phyloP scores from a whole-genome alignment of 192 early-diverging fungal species.

The Funneliformis mosseae region DNA sequence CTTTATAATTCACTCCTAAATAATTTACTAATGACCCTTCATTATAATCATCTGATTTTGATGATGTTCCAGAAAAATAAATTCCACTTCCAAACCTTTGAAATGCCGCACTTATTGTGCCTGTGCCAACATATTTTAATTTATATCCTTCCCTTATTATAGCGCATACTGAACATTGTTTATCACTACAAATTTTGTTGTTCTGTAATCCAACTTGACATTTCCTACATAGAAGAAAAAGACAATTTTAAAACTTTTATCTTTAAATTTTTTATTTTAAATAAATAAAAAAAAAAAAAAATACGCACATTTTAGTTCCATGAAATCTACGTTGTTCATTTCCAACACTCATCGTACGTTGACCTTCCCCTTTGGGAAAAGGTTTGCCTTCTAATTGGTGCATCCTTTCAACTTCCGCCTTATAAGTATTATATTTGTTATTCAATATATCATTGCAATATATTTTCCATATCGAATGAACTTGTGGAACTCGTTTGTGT shows the following conservation, averaged over 20 bases:
- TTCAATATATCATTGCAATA: constrained; percentile 5
- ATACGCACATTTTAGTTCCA: constrained; percentile 30
- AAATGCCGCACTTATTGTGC: constrained; percentile 21
- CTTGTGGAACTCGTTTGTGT: constrained; percentile 28
- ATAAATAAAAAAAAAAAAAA: background rate
- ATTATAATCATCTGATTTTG: constrained; percentile 39
- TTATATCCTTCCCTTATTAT: constrained; percentile 33
- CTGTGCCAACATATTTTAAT: constrained; percentile 25
- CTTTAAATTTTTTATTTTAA: background rate
- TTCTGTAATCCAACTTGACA: constrained; percentile 12
- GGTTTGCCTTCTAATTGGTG: constrained; percentile 28
- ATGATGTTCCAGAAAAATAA: constrained; percentile 39
- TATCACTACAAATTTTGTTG: constrained; percentile 14
- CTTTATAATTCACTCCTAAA: constrained; percentile 31
- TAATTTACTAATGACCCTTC: constrained; percentile 18
- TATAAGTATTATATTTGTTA: constrained; percentile 28
- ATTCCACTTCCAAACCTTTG: constrained; percentile 34
- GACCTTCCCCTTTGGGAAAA: constrained; percentile 29
- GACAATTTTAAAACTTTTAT: background rate
- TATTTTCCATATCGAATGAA: constrained; percentile 31
- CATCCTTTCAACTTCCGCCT: constrained; percentile 19
- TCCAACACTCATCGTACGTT: constrained; percentile 28
- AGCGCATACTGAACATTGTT: constrained; percentile 29
- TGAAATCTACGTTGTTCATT: constrained; percentile 40
- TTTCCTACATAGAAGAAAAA: background rate